phyloP scores from a whole-genome alignment of 768 basidiomycete species.

The Kwoniella europaea region DNA sequence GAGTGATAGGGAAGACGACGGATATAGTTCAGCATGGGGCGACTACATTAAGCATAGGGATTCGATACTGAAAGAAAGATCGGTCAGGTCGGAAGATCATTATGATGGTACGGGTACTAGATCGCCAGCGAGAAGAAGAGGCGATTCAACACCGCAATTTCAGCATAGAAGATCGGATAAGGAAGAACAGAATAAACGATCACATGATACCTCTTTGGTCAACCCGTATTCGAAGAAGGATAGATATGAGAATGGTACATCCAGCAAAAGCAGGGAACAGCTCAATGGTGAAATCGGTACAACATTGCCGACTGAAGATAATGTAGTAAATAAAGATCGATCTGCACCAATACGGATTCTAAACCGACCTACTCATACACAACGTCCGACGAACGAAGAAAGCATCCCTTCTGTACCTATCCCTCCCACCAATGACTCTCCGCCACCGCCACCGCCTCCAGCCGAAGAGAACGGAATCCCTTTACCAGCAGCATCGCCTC shows the following conservation, averaged over 20 bases:
- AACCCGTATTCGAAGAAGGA: neutral
- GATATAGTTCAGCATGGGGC: neutral
- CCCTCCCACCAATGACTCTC: neutral
- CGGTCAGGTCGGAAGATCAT: neutral
- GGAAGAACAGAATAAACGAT: neutral
- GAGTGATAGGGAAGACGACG: neutral
- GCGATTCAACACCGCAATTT: neutral
- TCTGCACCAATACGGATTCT: constrained; percentile 21
- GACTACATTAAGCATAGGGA: constrained; percentile 6
- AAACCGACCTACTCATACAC: constrained; percentile 18
- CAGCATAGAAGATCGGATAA: neutral
- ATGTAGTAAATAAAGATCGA: neutral
- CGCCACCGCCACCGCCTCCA: constrained; percentile 24
- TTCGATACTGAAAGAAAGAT: neutral
- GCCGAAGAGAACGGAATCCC: neutral
- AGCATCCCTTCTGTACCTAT: constrained; percentile 1
- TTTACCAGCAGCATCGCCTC: constrained; percentile 12
- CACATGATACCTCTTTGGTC: too few relatives aligned
- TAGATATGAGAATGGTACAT: too few relatives aligned
- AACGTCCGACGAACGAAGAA: neutral
- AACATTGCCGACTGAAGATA: neutral
- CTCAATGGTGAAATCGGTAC: neutral
- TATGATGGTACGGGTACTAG: neutral
- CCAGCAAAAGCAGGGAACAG: neutral
- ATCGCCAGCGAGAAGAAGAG: neutral